Conservation (phyloP, 148 eudicot species). For the Suaeda aralocaspica region DNA sequence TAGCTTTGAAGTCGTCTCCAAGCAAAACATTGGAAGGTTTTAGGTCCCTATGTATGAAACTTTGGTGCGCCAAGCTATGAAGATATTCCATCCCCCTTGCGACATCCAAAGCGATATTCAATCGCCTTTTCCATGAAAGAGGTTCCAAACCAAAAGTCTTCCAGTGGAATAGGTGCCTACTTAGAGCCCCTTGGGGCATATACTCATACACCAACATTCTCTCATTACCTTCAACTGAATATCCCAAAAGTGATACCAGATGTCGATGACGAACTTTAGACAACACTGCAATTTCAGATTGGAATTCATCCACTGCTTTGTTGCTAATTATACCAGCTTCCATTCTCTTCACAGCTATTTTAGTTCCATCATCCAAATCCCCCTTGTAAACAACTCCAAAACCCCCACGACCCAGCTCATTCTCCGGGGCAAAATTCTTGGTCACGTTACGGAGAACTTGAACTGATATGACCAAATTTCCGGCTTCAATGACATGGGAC, state of each 20-base stretch:
- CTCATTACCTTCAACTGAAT: conserved; percentile 65
- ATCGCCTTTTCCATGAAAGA: conserved; percentile 85
- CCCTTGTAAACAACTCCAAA: conserved; percentile 98
- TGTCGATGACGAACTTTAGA: conserved; percentile 95
- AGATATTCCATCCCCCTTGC: conserved; percentile 97
- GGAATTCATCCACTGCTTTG: conserved; percentile 87
- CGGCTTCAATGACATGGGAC: conserved; percentile 81
- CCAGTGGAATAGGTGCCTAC: conserved; percentile 93
- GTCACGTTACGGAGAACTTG: conserved; percentile 91
- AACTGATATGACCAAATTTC: conserved; percentile 84
- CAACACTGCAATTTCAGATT: conserved; percentile 82
- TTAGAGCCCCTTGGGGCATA: conserved; percentile 97
- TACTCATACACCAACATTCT: conserved; percentile 88
- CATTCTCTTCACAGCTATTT: conserved; percentile 95
- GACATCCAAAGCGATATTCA: conserved; percentile 96
- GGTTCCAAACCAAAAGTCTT: conserved; percentile 73
- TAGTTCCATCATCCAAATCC: conserved; percentile 88
- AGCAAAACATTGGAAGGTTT: conserved; percentile 90
- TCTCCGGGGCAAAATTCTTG: conserved; percentile 74
- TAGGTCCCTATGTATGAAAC: conserved; percentile 94
- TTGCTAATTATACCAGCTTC: conserved; percentile 68
- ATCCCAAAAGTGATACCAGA: conserved; percentile 90
- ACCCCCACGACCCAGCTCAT: conserved; percentile 96
- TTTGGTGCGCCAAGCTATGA: conserved; percentile 81
- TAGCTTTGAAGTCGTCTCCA: conserved; percentile 90